Percentiles rank a stretch among this genome's conserved stretches.
Conservation (phyloP, 1,284 basidiomycete genomes). For the Cryptococcus deneoformans region DNA sequence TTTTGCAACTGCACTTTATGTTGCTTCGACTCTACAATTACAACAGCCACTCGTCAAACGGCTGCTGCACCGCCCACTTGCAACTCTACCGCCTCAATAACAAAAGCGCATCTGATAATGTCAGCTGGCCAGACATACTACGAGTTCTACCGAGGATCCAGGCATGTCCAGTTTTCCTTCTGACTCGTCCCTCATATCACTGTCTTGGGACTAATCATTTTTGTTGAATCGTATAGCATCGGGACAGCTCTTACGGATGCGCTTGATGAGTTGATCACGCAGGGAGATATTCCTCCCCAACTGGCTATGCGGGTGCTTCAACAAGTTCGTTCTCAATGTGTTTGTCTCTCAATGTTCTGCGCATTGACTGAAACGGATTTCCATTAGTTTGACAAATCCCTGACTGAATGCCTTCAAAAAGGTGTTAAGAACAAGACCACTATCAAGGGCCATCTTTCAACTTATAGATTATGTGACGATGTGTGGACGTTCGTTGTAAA, state of each 20-base stretch:
- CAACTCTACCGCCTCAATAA: too few species aligned
- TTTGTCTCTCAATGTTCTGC: not conserved
- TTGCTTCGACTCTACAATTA: too few species aligned
- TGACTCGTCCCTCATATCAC: too few species aligned
- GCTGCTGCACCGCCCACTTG: too few species aligned
- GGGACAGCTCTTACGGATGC: slow-evolving; percentile 98
- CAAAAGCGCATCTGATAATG: slow-evolving; percentile 17
- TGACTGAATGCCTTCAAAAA: slow-evolving; percentile 81
- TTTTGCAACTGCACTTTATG: too few species aligned
- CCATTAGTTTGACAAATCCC: slow-evolving; percentile 86
- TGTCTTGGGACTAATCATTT: too few species aligned
- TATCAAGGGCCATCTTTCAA: slow-evolving; percentile 85
- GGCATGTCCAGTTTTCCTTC: slow-evolving; percentile 14
- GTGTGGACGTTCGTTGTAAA: slow-evolving; percentile 97
- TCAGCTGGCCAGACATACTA: slow-evolving; percentile 63
- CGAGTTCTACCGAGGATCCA: slow-evolving; percentile 71
- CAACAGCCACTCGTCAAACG: too few species aligned
- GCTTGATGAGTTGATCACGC: slow-evolving; percentile 96
- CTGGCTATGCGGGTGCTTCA: slow-evolving; percentile 95
- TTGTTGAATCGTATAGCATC: slow-evolving; percentile 59
- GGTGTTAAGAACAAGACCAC: slow-evolving; percentile 89
- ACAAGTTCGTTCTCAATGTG: slow-evolving; percentile 61
- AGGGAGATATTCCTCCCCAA: slow-evolving; percentile 95
- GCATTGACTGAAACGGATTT: too few species aligned
- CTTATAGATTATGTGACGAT: slow-evolving; percentile 92